Evolutionary conservation across 176 grass and related monocot species (phyloP).

Genomic region (Alloteropsis semialata): DNA sequence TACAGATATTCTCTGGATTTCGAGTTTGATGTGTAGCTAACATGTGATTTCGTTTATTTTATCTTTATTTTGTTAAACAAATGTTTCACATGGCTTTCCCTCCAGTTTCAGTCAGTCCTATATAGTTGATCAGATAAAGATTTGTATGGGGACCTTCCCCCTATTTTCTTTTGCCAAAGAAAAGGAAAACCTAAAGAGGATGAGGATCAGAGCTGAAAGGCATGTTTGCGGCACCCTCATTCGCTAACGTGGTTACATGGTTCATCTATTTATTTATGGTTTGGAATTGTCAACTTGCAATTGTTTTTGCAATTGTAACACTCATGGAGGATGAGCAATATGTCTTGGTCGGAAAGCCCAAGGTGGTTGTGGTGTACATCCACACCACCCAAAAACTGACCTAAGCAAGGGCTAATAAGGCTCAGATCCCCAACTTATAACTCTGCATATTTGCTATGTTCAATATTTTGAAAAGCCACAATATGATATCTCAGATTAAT

Average conservation of each 20-base stretch:
- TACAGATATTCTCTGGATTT: not conserved
- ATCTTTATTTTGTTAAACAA: not conserved
- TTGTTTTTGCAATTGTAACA: not conserved
- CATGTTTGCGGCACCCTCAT: not conserved
- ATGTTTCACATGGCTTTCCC: not conserved
- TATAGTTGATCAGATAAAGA: slow-evolving; percentile 22
- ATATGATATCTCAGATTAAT: slow-evolving; percentile 4
- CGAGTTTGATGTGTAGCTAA: not conserved
- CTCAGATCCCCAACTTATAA: not conserved
- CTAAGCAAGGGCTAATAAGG: not conserved
- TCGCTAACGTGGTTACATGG: not conserved
- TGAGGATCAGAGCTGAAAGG: slow-evolving; percentile 14
- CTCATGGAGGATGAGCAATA: not conserved
- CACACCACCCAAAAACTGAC: not conserved
- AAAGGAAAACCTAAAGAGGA: not conserved
- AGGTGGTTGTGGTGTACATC: not conserved
- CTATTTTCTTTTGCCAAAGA: not conserved
- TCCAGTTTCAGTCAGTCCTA: slow-evolving; percentile 11
- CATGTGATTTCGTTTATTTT: not conserved
- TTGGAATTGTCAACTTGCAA: not conserved
- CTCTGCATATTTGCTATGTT: not conserved
- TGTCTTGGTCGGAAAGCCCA: not conserved
- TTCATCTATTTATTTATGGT: slow-evolving; percentile 11
- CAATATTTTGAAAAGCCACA: not conserved
- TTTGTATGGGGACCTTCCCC: not conserved